These are phyloP conservation scores for Chaetothyriales sp. DNA, from an alignment of 2,329 filamentous ascomycete species.

Conservation along the genomic window DNA sequence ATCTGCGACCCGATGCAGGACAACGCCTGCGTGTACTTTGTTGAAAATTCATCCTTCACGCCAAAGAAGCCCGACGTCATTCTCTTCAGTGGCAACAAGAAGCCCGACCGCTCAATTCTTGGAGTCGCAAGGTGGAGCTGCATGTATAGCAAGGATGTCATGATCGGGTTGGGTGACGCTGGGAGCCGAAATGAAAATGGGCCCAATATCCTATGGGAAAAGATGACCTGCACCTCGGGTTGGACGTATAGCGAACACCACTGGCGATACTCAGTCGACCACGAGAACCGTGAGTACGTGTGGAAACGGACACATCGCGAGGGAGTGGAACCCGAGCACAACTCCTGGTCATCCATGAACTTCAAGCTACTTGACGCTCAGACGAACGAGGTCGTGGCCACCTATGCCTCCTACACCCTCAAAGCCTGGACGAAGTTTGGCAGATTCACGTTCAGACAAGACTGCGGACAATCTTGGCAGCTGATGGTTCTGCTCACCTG, in stretches of 20 bases:
- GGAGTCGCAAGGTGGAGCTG: not conserved
- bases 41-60: constrained; percentile 3
- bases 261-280: not conserved
- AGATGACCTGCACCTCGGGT: not conserved
- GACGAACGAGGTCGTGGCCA: constrained; percentile 11
- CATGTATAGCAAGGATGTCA: constrained; percentile 1
- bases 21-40: constrained; percentile 1
- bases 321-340: not conserved
- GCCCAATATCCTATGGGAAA: not conserved
- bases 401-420: constrained; percentile 19
- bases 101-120: not conserved
- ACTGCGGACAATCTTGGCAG: constrained; percentile 1
- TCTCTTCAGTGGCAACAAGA: not conserved
- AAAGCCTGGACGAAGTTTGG: constrained; percentile 20
- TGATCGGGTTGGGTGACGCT: constrained; percentile 1
- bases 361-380: constrained; percentile 21
- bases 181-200: not conserved
- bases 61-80: constrained; percentile 2
- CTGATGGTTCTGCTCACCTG: constrained; percentile 2
- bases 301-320: not conserved
- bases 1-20: not conserved
- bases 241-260: not conserved
- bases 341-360: constrained; percentile 8
- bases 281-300: not conserved
- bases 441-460: constrained; percentile 13